Percentiles rank a stretch among this genome's conserved stretches.
Conservation (phyloP, 2,329 filamentous ascomycete genomes). For the Colletotrichum nymphaeae region DNA sequence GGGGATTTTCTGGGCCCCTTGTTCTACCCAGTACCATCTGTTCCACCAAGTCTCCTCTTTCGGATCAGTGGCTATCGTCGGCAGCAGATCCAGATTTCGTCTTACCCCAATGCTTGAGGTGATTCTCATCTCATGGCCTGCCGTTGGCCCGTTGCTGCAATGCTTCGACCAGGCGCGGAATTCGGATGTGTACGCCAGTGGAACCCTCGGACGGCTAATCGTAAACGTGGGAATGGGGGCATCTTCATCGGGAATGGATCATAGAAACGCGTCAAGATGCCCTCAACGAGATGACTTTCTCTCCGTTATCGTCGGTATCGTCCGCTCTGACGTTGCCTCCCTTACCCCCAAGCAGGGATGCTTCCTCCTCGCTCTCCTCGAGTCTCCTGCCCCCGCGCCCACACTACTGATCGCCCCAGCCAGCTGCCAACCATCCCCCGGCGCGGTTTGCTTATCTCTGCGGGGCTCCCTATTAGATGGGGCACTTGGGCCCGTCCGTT, state of each 20-base stretch:
- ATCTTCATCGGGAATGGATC: not conserved
- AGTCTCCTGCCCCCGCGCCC: constrained; percentile 16
- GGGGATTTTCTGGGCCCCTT: constrained; percentile 11
- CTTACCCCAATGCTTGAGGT: constrained; percentile 34
- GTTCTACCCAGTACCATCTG: not conserved
- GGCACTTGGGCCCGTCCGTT: not conserved
- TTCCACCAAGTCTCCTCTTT: not conserved
- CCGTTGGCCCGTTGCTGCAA: not conserved
- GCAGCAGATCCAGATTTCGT: constrained; percentile 9
- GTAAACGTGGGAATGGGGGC: constrained; percentile 7
- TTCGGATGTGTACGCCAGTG: constrained; percentile 6
- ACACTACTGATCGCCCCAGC: constrained; percentile 24
- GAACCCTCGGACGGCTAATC: not conserved
- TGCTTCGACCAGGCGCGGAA: not conserved
- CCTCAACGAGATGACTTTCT: not conserved
- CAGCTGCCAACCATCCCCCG: constrained; percentile 20
- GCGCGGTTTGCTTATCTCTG: constrained; percentile 32
- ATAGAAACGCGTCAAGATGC: not conserved
- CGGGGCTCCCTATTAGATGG: constrained; percentile 10
- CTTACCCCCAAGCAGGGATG: constrained; percentile 5
- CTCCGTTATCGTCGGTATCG: constrained; percentile 33
- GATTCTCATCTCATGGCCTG: not conserved
- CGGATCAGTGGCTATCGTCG: constrained; percentile 27
- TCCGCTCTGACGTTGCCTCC: constrained; percentile 19
- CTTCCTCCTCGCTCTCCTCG: not conserved